A percentile compares a stretch with the other conserved stretches of the same genome.
phyloP scores from a whole-genome alignment of 176 grass and related monocot species.

The Stipa capillata region DNA sequence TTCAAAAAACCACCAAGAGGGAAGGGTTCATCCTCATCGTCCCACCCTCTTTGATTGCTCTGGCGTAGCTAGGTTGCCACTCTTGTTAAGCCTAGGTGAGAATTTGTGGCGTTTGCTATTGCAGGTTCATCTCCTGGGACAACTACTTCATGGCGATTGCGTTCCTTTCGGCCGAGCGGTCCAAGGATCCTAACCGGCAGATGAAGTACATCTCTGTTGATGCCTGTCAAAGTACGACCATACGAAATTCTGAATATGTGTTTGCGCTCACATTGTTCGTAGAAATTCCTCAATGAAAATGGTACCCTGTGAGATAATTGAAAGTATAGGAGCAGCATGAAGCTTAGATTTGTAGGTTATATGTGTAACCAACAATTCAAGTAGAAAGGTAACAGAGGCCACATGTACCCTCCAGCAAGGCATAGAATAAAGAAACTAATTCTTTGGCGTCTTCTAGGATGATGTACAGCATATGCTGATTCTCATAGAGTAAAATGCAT shows the following conservation, averaged over 20 bases:
- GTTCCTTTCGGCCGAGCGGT: conserved; percentile 87
- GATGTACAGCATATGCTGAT: neutral
- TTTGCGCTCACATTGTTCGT: neutral
- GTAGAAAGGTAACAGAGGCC: neutral
- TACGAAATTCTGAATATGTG: neutral
- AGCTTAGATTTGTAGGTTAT: neutral
- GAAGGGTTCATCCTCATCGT: conserved; percentile 32
- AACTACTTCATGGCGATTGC: conserved; percentile 99
- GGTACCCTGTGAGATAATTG: neutral
- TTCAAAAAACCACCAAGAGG: conserved; percentile 63
- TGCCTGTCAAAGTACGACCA: neutral
- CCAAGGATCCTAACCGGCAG: conserved; percentile 95
- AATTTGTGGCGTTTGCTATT: conserved; percentile 5
- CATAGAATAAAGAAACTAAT: too few species aligned
- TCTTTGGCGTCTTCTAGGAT: too few species aligned
- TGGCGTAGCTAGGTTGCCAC: neutral
- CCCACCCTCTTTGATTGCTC: neutral
- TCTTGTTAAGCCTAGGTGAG: neutral
- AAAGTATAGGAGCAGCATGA: neutral
- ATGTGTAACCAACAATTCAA: neutral
- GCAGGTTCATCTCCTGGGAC: conserved; percentile 91
- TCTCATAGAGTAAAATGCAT: too few species aligned
- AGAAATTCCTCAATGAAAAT: conserved; percentile 23
- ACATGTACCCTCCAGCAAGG: neutral
- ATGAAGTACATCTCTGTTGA: conserved; percentile 10